phyloP scores from a whole-genome alignment of 2,329 filamentous ascomycete species.

The Talaromyces islandicus region DNA sequence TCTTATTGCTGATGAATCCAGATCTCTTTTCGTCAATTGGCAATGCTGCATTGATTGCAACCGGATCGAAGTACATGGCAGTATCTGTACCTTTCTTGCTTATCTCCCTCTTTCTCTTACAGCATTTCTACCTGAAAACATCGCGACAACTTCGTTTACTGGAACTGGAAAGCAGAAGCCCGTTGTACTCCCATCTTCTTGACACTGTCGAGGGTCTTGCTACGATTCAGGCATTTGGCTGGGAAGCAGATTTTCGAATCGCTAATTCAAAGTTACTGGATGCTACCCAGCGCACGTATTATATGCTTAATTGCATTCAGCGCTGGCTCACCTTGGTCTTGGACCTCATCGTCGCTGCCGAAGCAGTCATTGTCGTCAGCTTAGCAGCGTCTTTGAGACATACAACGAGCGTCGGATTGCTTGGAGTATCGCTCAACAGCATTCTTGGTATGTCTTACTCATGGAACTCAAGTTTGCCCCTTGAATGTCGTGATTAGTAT shows the following conservation, averaged over 20 bases:
- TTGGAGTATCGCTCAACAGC: slow-evolving; percentile 51
- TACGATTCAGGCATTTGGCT: slow-evolving; percentile 53
- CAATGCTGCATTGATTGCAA: slow-evolving; percentile 43
- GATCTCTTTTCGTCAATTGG: slow-evolving; percentile 32
- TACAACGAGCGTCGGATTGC: slow-evolving; percentile 41
- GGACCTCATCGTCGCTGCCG: slow-evolving; percentile 43
- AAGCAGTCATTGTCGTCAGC: slow-evolving; percentile 45
- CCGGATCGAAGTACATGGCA: slow-evolving; percentile 42
- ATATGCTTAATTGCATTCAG: slow-evolving; percentile 53
- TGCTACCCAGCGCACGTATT: slow-evolving; percentile 51
- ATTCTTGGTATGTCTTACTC: slow-evolving; percentile 20
- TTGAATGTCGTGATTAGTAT: slow-evolving; percentile 30
- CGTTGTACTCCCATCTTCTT: slow-evolving; percentile 53
- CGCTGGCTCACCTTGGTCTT: slow-evolving; percentile 52
- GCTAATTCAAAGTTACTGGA: slow-evolving; percentile 46
- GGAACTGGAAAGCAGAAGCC: slow-evolving; percentile 57
- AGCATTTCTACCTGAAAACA: slow-evolving; percentile 55
- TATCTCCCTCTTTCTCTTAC: slow-evolving; percentile 43
- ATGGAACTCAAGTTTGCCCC: slow-evolving; percentile 21
- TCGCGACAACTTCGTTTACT: slow-evolving; percentile 56
- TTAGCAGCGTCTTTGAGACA: slow-evolving; percentile 42
- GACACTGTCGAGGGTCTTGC: slow-evolving; percentile 51
- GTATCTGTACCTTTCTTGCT: slow-evolving; percentile 47
- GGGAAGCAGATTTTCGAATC: slow-evolving; percentile 38
- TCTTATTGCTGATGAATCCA: background rate